These are phyloP conservation scores for Vachellia collinsii DNA, from an alignment of 306 rosid genomes.

Conservation along the genomic window DNA sequence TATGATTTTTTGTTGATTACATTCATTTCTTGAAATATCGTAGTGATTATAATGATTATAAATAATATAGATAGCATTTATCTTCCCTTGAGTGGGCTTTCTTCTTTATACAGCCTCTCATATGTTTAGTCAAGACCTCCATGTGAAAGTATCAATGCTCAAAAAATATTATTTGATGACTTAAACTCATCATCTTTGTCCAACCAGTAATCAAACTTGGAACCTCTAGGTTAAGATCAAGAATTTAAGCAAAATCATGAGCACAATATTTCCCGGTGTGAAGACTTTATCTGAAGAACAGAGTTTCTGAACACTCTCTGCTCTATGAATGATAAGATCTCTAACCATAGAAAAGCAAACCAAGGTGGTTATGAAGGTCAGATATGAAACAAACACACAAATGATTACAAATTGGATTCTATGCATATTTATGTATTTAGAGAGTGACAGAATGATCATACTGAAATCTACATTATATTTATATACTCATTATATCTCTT, in stretches of 20 bases:
- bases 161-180: not conserved
- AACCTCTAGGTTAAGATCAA: not conserved
- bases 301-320: slow-evolving; percentile 11
- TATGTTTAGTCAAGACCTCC: not conserved
- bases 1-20: no score
- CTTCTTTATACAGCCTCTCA: slow-evolving; percentile 23
- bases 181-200: not conserved
- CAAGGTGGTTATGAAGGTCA: slow-evolving; percentile 11
- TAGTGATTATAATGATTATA: no score
- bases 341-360: slow-evolving; percentile 11
- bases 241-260: not conserved
- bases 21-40: no score
- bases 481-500: not conserved
- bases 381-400: not conserved
- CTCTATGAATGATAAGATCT: slow-evolving; percentile 1
- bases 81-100: slow-evolving; percentile 21
- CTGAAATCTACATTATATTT: not conserved
- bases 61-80: slow-evolving; percentile 28
- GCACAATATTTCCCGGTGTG: not conserved
- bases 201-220: not conserved
- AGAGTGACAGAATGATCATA: not conserved
- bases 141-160: not conserved
- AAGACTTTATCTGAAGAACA: not conserved
- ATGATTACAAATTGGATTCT: not conserved
- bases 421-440: not conserved